phyloP scores from a whole-genome alignment of 495 filamentous ascomycete species.

The Bombardia bombarda region DNA sequence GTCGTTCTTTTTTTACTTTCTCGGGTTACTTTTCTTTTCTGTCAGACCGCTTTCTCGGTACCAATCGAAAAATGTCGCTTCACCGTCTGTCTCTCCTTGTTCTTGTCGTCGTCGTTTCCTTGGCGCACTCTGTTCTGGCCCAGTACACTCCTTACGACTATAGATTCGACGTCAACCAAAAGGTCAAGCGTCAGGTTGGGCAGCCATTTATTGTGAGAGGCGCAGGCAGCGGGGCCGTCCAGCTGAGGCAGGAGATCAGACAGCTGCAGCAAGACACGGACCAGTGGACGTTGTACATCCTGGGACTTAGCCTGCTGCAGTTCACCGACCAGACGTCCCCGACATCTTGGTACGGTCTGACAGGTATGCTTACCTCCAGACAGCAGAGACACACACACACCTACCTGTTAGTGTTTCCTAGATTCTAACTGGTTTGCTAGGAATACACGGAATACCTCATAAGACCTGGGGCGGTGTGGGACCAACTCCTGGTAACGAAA shows the following conservation, averaged over 20 bases:
- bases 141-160: conserved; percentile 30
- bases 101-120: conserved; percentile 1
- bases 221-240: conserved; percentile 8
- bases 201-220: conserved; percentile 13
- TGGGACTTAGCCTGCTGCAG: conserved; percentile 48
- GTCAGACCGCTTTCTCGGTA: too few relatives aligned
- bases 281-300: conserved; percentile 51
- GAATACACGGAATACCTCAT: conserved; percentile 59
- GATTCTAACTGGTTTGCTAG: conserved; percentile 22
- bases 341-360: conserved; percentile 55
- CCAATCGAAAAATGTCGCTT: too few relatives aligned
- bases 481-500: conserved; percentile 34
- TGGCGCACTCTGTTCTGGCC: conserved; percentile 2
- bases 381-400: not conserved
- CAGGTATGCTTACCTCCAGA: conserved; percentile 15
- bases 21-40: too few relatives aligned
- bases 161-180: conserved; percentile 24
- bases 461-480: conserved; percentile 49
- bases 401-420: not conserved
- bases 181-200: conserved; percentile 16
- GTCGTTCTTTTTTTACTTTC: too few relatives aligned
- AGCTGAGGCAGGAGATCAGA: conserved; percentile 41
- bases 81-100: too few relatives aligned
- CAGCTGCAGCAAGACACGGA: conserved; percentile 48
- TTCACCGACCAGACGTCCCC: conserved; percentile 41